Evolutionary conservation across 2,329 filamentous ascomycete genomes (phyloP).

Genomic region (Ramularia collo-cygni): DNA sequence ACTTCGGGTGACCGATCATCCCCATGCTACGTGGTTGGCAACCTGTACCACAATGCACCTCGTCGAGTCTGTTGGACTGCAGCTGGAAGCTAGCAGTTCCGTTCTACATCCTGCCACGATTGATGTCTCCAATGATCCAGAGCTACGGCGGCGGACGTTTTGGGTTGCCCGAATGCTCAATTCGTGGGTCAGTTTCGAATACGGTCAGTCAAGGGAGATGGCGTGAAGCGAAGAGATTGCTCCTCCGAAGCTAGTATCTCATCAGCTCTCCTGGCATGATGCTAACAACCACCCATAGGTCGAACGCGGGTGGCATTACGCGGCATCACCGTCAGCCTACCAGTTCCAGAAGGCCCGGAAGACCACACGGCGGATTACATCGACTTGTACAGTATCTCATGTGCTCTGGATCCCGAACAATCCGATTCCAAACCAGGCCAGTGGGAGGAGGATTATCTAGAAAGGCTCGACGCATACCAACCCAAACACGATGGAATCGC

Average conservation of each 20-base stretch:
- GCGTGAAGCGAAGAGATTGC: too few relatives aligned
- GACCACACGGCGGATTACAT: slow-evolving; percentile 46
- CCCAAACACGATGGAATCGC: slow-evolving; percentile 27
- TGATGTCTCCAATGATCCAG: slow-evolving; percentile 19
- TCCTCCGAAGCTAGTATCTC: too few relatives aligned
- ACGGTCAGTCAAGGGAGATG: slow-evolving; percentile 32
- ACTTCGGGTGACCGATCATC: slow-evolving; percentile 47
- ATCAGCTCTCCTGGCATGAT: too few relatives aligned
- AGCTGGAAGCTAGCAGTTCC: slow-evolving; percentile 33
- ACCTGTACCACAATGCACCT: slow-evolving; percentile 53
- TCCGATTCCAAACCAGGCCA: slow-evolving; percentile 22
- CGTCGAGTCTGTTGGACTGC: slow-evolving; percentile 47
- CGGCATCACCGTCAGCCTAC: slow-evolving; percentile 39
- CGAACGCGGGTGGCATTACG: slow-evolving; percentile 46
- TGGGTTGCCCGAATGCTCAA: slow-evolving; percentile 52
- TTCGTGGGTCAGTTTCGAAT: slow-evolving; percentile 54
- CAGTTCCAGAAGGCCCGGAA: slow-evolving; percentile 30
- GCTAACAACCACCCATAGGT: too few relatives aligned
- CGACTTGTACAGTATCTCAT: slow-evolving; percentile 47
- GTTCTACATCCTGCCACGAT: slow-evolving; percentile 21
- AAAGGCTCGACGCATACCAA: slow-evolving; percentile 26
- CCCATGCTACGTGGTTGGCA: slow-evolving; percentile 52
- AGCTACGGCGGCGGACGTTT: slow-evolving; percentile 31
- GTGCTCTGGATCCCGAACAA: slow-evolving; percentile 47
- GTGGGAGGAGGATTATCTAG: slow-evolving; percentile 28